Base-by-base conservation (phyloP, 768 basidiomycete species). In the Porphyrellus cyaneotinctus region DNA sequence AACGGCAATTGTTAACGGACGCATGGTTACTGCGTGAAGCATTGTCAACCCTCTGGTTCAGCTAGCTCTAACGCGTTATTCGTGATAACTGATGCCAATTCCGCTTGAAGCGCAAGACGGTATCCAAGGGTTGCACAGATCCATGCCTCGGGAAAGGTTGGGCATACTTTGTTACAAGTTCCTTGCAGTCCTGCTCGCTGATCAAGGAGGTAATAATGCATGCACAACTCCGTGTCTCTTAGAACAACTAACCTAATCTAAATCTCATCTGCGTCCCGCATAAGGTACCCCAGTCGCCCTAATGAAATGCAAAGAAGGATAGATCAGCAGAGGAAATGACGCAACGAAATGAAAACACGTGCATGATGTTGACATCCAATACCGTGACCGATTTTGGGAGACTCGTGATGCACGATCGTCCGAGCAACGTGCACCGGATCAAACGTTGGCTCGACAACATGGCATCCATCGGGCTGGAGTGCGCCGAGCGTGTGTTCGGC, bases 331-430 rank as follows among this genome's bases (percentile, higher is more conserved):
- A 17, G 6, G 2, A 12, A 22, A 17, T 14, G 15, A 37, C 26
- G 22, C 13, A 1, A 18, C 8, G 5, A 13, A 4, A 43, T n/a
- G n/a, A n/a, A n/a, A 35, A 26, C 37, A 75, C 83, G 51, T 58
- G 90, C 90, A 90, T 86, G 60, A 91, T 84, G 43, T 79, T 85
- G 59, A 89, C 72, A 20, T 84, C 78, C 35, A 89, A 76, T 49
- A 92, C 78, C 17, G 85, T 83, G 6, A 88, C 85, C 45, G 82
- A 79, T 14, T 76, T 74, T 0, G 88, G 88, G 36, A 93, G 73
- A 39, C 72, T 72, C 3, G 87, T 86, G 46, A 91, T 78, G 82
- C 9, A 87, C 84, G 33, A 93, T 69, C 1, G 85, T 78, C 49
- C 81, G 74, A 0, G 82, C 89, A 37, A 93, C 88, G 61, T 92